A percentile compares a stretch with the other conserved stretches of the same genome.
Evolutionary conservation across 495 filamentous ascomycete genomes (phyloP).

Genomic region (Podospora tetraspora): DNA sequence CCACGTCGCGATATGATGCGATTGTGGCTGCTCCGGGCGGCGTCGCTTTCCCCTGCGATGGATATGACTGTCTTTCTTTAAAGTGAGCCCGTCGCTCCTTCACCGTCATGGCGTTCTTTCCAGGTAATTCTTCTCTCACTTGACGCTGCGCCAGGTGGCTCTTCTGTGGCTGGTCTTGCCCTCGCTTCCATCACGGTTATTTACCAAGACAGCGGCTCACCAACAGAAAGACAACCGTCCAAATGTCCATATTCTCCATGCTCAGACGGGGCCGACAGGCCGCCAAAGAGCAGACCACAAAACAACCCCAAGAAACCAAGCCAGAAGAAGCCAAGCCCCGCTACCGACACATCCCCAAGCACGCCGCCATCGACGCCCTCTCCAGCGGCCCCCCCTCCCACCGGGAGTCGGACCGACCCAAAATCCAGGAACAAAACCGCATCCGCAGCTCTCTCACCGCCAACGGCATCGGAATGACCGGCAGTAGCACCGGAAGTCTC

Average conservation of each 20-base stretch:
- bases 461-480: slow-evolving; percentile 28
- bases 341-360: slow-evolving; percentile 53
- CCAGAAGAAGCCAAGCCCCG: slow-evolving; percentile 36
- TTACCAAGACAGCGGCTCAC: background rate
- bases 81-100: background rate
- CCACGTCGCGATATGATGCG: background rate
- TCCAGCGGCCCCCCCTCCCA: slow-evolving; percentile 47
- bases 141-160: background rate
- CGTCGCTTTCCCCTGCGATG: background rate
- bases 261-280: slow-evolving; percentile 44
- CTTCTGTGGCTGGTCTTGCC: background rate
- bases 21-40: background rate
- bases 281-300: slow-evolving; percentile 45
- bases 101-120: background rate
- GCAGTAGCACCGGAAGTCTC: slow-evolving; percentile 13
- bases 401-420: slow-evolving; percentile 37
- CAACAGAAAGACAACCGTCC: too few species aligned
- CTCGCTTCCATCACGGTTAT: background rate
- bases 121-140: background rate
- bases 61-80: background rate
- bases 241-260: slow-evolving; percentile 51
- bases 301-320: slow-evolving; percentile 41
- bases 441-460: slow-evolving; percentile 39
- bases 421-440: slow-evolving; percentile 41
- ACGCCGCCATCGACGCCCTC: slow-evolving; percentile 53